These are phyloP conservation scores for Filosporella fistucella DNA, from an alignment of 495 filamentous ascomycete genomes.

Conservation along the genomic window DNA sequence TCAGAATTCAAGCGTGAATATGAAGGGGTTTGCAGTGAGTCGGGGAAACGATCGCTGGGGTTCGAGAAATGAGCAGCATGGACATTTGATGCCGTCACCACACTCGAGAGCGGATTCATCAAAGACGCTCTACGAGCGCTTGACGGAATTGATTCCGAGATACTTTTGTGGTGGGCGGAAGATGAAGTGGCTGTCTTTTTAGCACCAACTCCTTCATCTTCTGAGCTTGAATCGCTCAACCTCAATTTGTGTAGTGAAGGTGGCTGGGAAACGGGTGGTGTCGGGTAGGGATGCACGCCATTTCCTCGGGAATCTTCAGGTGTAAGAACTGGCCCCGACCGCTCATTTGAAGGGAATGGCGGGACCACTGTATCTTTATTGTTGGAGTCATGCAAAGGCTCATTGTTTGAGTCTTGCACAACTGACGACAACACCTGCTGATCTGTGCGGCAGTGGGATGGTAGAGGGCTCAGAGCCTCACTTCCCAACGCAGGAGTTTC, in stretches of 20 bases:
- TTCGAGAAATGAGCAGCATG: conserved; percentile 73
- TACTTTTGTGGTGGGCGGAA: conserved; percentile 32
- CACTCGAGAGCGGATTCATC: conserved; percentile 58
- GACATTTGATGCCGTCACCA: conserved; percentile 61
- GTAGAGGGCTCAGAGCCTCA: conserved; percentile 17
- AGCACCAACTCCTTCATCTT: conserved; percentile 30
- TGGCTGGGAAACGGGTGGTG: conserved; percentile 51
- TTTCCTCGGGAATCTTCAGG: conserved; percentile 27
- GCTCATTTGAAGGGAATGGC: conserved; percentile 49
- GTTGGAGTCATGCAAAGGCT: conserved; percentile 7
- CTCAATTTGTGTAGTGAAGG: conserved; percentile 48
- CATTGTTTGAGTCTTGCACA: conserved; percentile 24
- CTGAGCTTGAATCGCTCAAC: conserved; percentile 37
- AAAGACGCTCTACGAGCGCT: conserved; percentile 42
- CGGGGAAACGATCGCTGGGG: conserved; percentile 52
- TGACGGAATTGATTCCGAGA: conserved; percentile 35
- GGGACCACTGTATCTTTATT: conserved; percentile 31
- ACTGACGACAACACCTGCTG: conserved; percentile 33
- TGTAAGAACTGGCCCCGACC: conserved; percentile 30
- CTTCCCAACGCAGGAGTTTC: conserved; percentile 36
- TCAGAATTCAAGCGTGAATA: conserved; percentile 34
- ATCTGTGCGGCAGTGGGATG: conserved; percentile 12
- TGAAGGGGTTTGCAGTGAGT: conserved; percentile 49
- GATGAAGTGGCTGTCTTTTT: conserved; percentile 27
- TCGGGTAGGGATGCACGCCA: conserved; percentile 45